phyloP scores from a whole-genome alignment of 2,329 filamentous ascomycete species.

The Cercospora nicotianae region DNA sequence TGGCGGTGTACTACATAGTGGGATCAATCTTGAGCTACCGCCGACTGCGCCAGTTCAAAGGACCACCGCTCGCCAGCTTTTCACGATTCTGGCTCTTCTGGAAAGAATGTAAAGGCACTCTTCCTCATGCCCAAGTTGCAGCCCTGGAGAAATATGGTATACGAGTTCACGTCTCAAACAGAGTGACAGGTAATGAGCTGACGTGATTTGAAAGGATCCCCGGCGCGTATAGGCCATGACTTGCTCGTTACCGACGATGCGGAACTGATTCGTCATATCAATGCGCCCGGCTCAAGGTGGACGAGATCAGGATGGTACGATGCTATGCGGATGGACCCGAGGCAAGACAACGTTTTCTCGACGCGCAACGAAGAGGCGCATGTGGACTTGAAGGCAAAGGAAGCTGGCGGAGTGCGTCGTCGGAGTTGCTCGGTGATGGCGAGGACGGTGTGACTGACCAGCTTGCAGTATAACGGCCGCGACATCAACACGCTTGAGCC shows the following conservation, averaged over 20 bases:
- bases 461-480: slow-evolving; percentile 54
- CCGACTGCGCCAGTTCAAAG: slow-evolving; percentile 33
- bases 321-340: slow-evolving; percentile 54
- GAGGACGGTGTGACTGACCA: slow-evolving; percentile 15
- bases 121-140: slow-evolving; percentile 27
- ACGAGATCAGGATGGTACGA: slow-evolving; percentile 48
- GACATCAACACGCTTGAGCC: slow-evolving; percentile 55
- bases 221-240: slow-evolving; percentile 51
- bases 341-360: slow-evolving; percentile 57
- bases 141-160: slow-evolving; percentile 34
- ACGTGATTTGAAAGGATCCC: slow-evolving; percentile 36
- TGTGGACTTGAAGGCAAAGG: slow-evolving; percentile 48
- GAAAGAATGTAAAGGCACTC: slow-evolving; percentile 26
- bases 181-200: slow-evolving; percentile 10
- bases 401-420: slow-evolving; percentile 52
- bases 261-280: slow-evolving; percentile 50
- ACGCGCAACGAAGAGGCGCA: slow-evolving; percentile 54
- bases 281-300: slow-evolving; percentile 39
- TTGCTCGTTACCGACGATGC: slow-evolving; percentile 53
- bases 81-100: slow-evolving; percentile 34
- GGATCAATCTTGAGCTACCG: slow-evolving; percentile 29
- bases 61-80: slow-evolving; percentile 30
- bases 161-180: slow-evolving; percentile 8
- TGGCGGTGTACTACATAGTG: slow-evolving; percentile 26
- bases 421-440: slow-evolving; percentile 2